phyloP scores from a whole-genome alignment of 1,284 basidiomycete species.

The Tylopilus sp. region DNA sequence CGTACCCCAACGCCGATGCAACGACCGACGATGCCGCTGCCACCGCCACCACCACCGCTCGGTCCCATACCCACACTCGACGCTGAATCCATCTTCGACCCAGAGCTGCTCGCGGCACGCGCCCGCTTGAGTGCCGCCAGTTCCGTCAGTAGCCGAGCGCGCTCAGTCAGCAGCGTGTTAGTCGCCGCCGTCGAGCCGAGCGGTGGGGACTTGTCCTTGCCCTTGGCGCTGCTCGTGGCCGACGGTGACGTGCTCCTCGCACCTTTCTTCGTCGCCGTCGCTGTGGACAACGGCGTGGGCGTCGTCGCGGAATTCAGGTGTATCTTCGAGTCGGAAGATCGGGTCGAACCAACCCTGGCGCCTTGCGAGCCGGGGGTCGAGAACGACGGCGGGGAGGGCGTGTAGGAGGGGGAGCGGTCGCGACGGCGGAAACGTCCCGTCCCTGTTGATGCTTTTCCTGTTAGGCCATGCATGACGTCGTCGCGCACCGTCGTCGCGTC shows the following conservation, averaged over 20 bases:
- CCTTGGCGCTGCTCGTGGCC: background rate
- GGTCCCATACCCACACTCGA: background rate
- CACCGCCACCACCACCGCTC: background rate
- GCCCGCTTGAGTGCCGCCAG: conserved; percentile 26
- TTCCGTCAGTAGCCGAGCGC: conserved; percentile 28
- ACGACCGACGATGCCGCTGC: background rate
- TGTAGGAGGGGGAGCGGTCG: conserved; percentile 11
- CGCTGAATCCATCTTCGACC: background rate
- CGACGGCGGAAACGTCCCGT: background rate
- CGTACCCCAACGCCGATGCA: conserved; percentile 13
- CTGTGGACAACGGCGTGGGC: background rate
- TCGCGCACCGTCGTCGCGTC: background rate
- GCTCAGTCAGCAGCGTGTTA: conserved; percentile 26
- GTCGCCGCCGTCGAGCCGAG: conserved; percentile 19
- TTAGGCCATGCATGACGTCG: too few species aligned
- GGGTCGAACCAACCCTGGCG: background rate
- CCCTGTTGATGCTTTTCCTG: background rate
- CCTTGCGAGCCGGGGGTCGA: conserved; percentile 1
- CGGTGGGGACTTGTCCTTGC: background rate
- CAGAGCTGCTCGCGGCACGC: background rate
- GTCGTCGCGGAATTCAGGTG: background rate
- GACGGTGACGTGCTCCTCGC: background rate
- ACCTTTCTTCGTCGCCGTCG: background rate
- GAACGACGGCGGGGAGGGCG: conserved; percentile 22
- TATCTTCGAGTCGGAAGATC: background rate